These are phyloP conservation scores for Aristolochia fimbriata DNA, from an alignment of 164 flowering plant species.

Conservation along the genomic window DNA sequence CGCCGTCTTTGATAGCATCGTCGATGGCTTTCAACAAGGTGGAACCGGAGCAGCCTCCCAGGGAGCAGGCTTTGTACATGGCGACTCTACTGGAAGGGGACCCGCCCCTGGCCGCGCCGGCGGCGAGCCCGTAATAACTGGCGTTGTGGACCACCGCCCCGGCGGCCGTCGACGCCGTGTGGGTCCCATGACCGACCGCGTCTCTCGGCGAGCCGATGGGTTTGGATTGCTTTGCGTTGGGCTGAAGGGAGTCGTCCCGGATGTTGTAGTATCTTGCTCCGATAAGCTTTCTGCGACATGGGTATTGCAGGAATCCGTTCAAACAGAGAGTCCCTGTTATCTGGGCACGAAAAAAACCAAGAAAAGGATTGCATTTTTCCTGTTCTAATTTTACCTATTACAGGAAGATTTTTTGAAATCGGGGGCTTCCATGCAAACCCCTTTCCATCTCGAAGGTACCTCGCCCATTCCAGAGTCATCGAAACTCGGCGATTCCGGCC, in stretches of 20 bases:
- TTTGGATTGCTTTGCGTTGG: background rate
- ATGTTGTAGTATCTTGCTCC: conserved; percentile 65
- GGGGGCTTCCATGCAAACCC: conserved; percentile 66
- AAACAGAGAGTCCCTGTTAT: too few species aligned
- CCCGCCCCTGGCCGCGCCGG: conserved; percentile 61
- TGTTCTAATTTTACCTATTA: conserved; percentile 33
- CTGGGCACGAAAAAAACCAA: background rate
- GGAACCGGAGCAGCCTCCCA: conserved; percentile 48
- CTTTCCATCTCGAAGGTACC: conserved; percentile 69
- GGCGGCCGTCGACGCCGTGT: conserved; percentile 56
- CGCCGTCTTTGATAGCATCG: conserved; percentile 65
- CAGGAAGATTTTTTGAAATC: conserved; percentile 52
- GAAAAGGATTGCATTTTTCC: background rate
- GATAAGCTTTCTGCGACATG: conserved; percentile 44
- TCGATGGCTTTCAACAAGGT: conserved; percentile 54
- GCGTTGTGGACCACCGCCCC: conserved; percentile 43
- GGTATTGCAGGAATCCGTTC: background rate
- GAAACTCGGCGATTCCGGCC: conserved; percentile 81
- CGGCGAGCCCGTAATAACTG: conserved; percentile 53
- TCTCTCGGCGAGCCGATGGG: conserved; percentile 55
- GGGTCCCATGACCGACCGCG: conserved; percentile 56
- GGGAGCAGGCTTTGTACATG: conserved; percentile 52
- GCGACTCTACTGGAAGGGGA: conserved; percentile 46
- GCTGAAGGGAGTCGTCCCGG: conserved; percentile 1
- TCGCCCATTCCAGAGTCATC: conserved; percentile 47